Base-by-base conservation (phyloP, 495 filamentous ascomycete species). In the Penicillium goetzii region DNA sequence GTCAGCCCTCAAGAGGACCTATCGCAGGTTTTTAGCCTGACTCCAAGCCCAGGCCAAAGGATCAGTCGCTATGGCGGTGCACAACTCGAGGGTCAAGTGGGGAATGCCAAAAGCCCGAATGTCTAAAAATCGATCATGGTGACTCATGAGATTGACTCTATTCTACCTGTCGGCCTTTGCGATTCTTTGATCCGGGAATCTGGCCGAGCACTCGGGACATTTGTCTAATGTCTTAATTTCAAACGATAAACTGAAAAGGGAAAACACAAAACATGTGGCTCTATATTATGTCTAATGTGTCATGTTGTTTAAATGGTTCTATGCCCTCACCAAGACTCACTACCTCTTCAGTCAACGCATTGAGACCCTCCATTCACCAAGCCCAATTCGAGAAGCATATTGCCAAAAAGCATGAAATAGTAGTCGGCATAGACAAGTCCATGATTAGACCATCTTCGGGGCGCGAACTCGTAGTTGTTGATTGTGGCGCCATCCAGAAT, bases 341-440 rank as follows among this genome's bases (percentile, higher is more conserved):
- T 25, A 28, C 21, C 23, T 23, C 6, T 17, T 68, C 34, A 19
- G 2, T 51, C 43, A 41, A 53, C 36, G 28, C 25, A 30, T 11
- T 36, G 28, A 36, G 30, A 28, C 4, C 25, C 52, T 11, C 26
- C 32, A 6, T 34, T 58, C 45, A 40, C 51, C 49, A 52, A 69
- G 3, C 61, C 72, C 60, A 72, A 38, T 0, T 68, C 64, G 0
- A 70, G 49, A n/a, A 74, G 40, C 65, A 68, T 71, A 59, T 83
- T 83, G n/a, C 80, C 79, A 30, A 79, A 73, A 56, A 78, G 68
- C 30, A 83, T 56, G 34, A 83, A 75, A 62, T 81, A 83, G 68
- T 82, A 83, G 59, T 81, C 80, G 0, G 76, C 81, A 68, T 83
- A 83, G 5, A 82, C 81, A 10, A 83, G 61, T 19, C 79, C 81